These are phyloP conservation scores for Trichoderma citrinoviride DNA, from an alignment of 2,329 filamentous ascomycete genomes.

Conservation along the genomic window DNA sequence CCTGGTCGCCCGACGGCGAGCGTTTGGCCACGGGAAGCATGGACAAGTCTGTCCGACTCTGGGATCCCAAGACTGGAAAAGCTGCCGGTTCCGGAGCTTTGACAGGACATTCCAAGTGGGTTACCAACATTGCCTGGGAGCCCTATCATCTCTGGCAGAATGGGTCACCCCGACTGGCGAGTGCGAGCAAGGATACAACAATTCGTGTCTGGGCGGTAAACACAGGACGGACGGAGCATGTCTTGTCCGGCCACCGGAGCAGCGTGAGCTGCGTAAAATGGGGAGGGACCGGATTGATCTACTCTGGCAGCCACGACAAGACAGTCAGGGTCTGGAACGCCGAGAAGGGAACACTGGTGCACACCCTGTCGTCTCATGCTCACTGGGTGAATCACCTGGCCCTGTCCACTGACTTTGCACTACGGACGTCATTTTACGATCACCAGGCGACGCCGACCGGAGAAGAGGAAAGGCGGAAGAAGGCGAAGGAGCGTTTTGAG, in stretches of 20 bases:
- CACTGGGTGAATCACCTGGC: slow-evolving; percentile 97
- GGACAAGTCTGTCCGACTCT: slow-evolving; percentile 87
- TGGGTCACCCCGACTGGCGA: slow-evolving; percentile 76
- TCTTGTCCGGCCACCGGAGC: slow-evolving; percentile 83
- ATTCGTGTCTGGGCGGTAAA: slow-evolving; percentile 84
- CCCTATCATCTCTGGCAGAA: slow-evolving; percentile 80
- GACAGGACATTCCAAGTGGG: slow-evolving; percentile 86
- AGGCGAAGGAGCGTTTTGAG: slow-evolving; percentile 79
- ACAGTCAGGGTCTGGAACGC: slow-evolving; percentile 89
- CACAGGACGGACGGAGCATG: slow-evolving; percentile 73
- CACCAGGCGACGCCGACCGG: slow-evolving; percentile 68
- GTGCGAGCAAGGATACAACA: slow-evolving; percentile 85
- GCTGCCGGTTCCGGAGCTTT: slow-evolving; percentile 60
- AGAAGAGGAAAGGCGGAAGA: slow-evolving; percentile 67
- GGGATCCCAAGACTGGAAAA: slow-evolving; percentile 81
- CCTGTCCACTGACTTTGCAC: slow-evolving; percentile 85
- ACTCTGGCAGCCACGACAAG: slow-evolving; percentile 86
- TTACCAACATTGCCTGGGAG: slow-evolving; percentile 87
- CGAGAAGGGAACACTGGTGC: slow-evolving; percentile 71
- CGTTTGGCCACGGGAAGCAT: slow-evolving; percentile 86
- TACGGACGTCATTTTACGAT: slow-evolving; percentile 84
- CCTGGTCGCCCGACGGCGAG: slow-evolving; percentile 80
- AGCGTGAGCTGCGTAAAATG: slow-evolving; percentile 89
- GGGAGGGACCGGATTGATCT: slow-evolving; percentile 85
- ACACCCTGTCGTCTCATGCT: slow-evolving; percentile 77